Base-by-base conservation (phyloP, 2,329 filamentous ascomycete species). In the Coleophoma cylindrospora region DNA sequence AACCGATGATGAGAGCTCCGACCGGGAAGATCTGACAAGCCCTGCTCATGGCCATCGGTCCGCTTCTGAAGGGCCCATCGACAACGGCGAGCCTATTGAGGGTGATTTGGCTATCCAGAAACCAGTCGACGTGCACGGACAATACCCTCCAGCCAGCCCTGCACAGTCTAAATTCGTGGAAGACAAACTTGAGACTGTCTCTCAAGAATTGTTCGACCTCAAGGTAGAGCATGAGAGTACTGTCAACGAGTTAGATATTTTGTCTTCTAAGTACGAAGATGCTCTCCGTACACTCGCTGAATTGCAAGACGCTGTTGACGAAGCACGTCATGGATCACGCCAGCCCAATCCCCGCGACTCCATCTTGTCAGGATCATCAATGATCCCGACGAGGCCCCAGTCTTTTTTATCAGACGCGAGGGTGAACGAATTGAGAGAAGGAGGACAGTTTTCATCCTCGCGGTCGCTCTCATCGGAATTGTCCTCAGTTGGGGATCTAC, bases 401-500 rank as follows among this genome's bases (percentile, higher is more conserved):
- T 92, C 91, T 77, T 94, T 94, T 84, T 85, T 94, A 81, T 90
- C 84, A 55, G 85, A 91, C 64, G 75, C 77, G 62, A 84, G 82
- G 71, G 81, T 83, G 63, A 86, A 80, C 71, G 86, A 83, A 65
- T 73, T 81, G 67, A 91, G 85, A 72, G 79, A 84, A 77, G 73
- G 71, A 58, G 71, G 74, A 69, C 82, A 82, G 70, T 77, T 75
- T 64, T 89, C 87, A 70, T 91, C 88, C 64, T 91, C 90, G 74
- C 90, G 86, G 68, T 96, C 91, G 64, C 86, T 96, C 60, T 96
- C 90, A 58, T 94, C 90, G 72, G 94, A 97, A 73, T 80, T 96
- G 67, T 95, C 89, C 64, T 95, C 87, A 68, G 89, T 82, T 75
- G 82, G 87, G 79, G 87, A 87, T 64, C 89, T 87, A 65, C 81